phyloP scores from a whole-genome alignment of 257 asterid genomes.

The Rubia yunnanensis region DNA sequence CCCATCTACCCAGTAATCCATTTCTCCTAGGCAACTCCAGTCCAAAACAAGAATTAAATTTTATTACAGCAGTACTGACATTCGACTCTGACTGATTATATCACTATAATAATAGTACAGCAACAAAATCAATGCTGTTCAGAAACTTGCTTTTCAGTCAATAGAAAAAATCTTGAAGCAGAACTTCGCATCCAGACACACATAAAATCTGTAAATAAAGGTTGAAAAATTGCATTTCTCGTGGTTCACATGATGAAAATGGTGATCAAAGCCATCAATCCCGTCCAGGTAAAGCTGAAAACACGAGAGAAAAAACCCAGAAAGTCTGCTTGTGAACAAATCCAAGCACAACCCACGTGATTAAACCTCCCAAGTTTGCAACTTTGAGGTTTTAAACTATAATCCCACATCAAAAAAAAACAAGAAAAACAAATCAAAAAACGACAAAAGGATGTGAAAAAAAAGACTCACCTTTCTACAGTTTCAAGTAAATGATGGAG shows the following conservation, averaged over 20 bases:
- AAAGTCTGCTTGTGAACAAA: slow-evolving; percentile 1
- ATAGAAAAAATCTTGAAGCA: background rate
- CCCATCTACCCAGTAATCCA: background rate
- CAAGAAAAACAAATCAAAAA: slow-evolving; percentile 4
- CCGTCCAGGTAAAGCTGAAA: background rate
- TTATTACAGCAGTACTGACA: background rate
- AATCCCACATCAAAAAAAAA: background rate
- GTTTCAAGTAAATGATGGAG: slow-evolving; percentile 6
- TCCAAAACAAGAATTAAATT: background rate
- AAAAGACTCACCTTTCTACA: slow-evolving; percentile 29
- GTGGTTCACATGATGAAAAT: background rate
- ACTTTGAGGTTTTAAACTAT: slow-evolving; percentile 4
- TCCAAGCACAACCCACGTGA: slow-evolving; percentile 2
- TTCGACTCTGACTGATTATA: background rate
- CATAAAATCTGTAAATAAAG: background rate
- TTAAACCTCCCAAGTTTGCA: slow-evolving; percentile 6
- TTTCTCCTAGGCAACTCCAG: background rate
- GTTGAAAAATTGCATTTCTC: background rate
- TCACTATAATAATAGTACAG: background rate
- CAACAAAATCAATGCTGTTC: background rate
- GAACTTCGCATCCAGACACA: background rate
- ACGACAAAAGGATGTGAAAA: background rate
- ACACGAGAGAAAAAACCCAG: background rate
- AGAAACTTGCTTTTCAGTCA: background rate
- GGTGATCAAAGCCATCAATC: slow-evolving; percentile 5